Evolutionary conservation across 768 basidiomycete genomes (phyloP), one percentile per base, ranked within the genome.

Genomic region (Lentinula raphanica): DNA sequence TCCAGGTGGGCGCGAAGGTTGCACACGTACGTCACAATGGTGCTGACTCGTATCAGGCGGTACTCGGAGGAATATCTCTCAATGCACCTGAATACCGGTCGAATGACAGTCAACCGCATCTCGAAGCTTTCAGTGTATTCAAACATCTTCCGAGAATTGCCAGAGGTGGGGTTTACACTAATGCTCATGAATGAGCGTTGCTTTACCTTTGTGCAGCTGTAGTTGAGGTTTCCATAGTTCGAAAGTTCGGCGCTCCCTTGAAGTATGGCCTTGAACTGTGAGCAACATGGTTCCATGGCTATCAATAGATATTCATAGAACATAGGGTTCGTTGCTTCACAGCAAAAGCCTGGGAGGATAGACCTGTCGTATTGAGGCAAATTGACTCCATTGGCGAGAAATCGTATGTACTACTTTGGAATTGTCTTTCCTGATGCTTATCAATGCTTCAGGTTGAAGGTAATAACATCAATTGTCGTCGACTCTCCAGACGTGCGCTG

Each of bases 261-360:
- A 88, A 88, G 65, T 68, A 87, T 59, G 86, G 88, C 0, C 74
- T 96, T 12, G 92, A 95, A 70, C 66, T 94, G 86, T 87, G 67
- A 63, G 84, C 69, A 31, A 29, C 45, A 19, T 17, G n/a, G 51
- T 58, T n/a, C 5, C 6, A 56, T 40, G 25, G 15, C 6, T n/a
- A 25, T 11, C 49, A 31, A 5, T 53, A 35, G 36, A 2, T 57
- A 27, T 49, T 53, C 49, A 35, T 36, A 38, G 23, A 39, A 45
- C 19, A 7, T 48, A 92, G 93, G 28, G 70, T 88, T 25, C 86
- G 95, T 11, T 89, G 86, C 63, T 66, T 98, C 36, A 80, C 76
- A 54, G 92, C 91, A 3, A 93, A 88, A 64, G 87, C 92, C 42
- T 98, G 96, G 96, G 95, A 98, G 65, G 88, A 94, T 65, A 76